phyloP scores from a whole-genome alignment of 768 basidiomycete species.

The Termitomyces sp. region DNA sequence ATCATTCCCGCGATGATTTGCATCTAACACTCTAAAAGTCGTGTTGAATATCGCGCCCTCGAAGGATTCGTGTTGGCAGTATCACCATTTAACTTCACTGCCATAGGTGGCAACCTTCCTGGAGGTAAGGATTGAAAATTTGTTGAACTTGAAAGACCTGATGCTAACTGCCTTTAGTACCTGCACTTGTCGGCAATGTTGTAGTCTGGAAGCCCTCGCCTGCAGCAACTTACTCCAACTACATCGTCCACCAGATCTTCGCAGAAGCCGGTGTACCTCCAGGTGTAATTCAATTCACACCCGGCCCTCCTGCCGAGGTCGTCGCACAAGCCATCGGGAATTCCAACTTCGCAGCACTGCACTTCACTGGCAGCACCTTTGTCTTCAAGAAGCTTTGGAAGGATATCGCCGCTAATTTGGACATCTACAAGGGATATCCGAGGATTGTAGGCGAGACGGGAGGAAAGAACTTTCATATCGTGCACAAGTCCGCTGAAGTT shows the following conservation, averaged over 20 bases:
- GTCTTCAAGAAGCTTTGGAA: conserved; percentile 98
- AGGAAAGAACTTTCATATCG: conserved; percentile 97
- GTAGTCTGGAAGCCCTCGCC: conserved; percentile 98
- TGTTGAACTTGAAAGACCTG: conserved; percentile 1
- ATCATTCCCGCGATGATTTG: background rate
- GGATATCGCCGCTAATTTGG: conserved; percentile 85
- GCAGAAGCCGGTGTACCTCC: conserved; percentile 92
- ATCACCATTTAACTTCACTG: conserved; percentile 98
- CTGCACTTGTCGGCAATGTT: conserved; percentile 93
- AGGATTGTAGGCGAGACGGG: conserved; percentile 97
- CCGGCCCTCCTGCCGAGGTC: conserved; percentile 81
- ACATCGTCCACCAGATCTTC: conserved; percentile 86
- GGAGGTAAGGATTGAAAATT: conserved; percentile 31
- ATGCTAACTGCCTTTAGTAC: conserved; percentile 42
- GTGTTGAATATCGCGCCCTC: conserved; percentile 93
- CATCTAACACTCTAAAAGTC: conserved; percentile 43
- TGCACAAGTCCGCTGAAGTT: conserved; percentile 86
- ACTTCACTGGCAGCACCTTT: conserved; percentile 95
- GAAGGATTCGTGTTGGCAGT: conserved; percentile 98
- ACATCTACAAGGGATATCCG: conserved; percentile 86
- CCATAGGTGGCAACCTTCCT: conserved; percentile 94
- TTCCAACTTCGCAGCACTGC: conserved; percentile 79
- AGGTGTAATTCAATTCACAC: conserved; percentile 96
- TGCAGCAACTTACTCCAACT: conserved; percentile 92
- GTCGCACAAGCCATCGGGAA: conserved; percentile 82